phyloP scores from a whole-genome alignment of 805 yeast genomes.

The Cyberlindnera xylosilytica region DNA sequence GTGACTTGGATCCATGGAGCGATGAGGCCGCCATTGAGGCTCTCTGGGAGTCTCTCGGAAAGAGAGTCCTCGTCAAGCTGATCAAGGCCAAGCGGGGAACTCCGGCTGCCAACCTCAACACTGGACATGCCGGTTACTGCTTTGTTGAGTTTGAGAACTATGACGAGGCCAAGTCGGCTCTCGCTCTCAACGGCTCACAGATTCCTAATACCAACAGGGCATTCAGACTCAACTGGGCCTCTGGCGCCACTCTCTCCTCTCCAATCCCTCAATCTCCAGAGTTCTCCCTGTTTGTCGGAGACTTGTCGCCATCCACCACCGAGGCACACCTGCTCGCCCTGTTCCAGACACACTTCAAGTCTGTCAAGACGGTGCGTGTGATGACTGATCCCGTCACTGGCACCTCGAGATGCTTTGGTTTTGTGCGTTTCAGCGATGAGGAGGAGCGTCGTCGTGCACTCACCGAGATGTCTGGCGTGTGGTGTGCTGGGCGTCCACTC shows the following conservation, averaged over 20 bases:
- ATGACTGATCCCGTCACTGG: constrained; percentile 85
- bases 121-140: constrained; percentile 64
- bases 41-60: constrained; percentile 58
- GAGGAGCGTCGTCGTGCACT: constrained; percentile 66
- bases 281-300: constrained; percentile 79
- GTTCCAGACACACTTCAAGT: constrained; percentile 61
- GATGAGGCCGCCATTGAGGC: constrained; percentile 59
- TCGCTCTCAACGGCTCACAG: constrained; percentile 60
- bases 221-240: constrained; percentile 80
- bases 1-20: constrained; percentile 78
- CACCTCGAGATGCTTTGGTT: constrained; percentile 75
- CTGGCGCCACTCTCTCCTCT: constrained; percentile 72
- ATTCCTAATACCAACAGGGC: constrained; percentile 62
- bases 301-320: constrained; percentile 71
- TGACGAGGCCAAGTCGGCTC: constrained; percentile 67
- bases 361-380: constrained; percentile 76
- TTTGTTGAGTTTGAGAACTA: constrained; percentile 70
- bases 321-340: constrained; percentile 74
- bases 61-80: constrained; percentile 61
- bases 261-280: constrained; percentile 74
- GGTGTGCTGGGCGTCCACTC: constrained; percentile 76
- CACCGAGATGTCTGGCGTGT: constrained; percentile 71
- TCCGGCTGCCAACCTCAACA: constrained; percentile 32
- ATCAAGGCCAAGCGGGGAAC: constrained; percentile 49
- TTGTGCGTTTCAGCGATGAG: constrained; percentile 71